A percentile compares a stretch with the other conserved stretches of the same genome.
These are phyloP conservation scores for Amanita phalloides DNA, from an alignment of 768 basidiomycete species.

Conservation along the genomic window DNA sequence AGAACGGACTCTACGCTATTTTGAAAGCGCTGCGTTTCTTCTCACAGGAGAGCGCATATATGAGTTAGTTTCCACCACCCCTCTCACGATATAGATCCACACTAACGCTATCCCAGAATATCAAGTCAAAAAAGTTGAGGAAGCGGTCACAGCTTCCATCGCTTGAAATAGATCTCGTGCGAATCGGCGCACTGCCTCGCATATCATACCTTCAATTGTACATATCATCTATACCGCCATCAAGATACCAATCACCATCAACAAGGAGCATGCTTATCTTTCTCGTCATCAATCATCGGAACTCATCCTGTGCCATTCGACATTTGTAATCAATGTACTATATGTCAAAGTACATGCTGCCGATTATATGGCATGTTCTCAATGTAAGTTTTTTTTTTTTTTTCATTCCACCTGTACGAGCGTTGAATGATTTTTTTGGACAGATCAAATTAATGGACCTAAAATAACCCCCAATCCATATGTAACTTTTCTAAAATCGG, in stretches of 20 bases:
- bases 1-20: conserved; percentile 27
- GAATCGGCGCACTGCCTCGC: background rate
- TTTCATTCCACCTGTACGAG: background rate
- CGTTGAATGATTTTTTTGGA: background rate
- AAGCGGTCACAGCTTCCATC: conserved; percentile 15
- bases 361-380: background rate
- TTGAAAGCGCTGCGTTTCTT: conserved; percentile 30
- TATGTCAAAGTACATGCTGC: background rate
- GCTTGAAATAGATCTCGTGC: background rate
- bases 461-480: background rate
- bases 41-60: conserved; percentile 32
- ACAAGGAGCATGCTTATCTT: background rate
- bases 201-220: background rate
- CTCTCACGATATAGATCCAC: no score
- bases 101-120: conserved; percentile 20
- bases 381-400: background rate
- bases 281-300: background rate
- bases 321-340: background rate
- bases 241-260: conserved; percentile 1
- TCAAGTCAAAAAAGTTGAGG: conserved; percentile 35
- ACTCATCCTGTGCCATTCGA: background rate
- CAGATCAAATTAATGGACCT: background rate
- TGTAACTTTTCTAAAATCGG: background rate
- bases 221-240: conserved; percentile 3
- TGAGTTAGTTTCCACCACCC: conserved; percentile 26